phyloP scores from a whole-genome alignment of 495 filamentous ascomycete genomes.

The Evernia prunastri region DNA sequence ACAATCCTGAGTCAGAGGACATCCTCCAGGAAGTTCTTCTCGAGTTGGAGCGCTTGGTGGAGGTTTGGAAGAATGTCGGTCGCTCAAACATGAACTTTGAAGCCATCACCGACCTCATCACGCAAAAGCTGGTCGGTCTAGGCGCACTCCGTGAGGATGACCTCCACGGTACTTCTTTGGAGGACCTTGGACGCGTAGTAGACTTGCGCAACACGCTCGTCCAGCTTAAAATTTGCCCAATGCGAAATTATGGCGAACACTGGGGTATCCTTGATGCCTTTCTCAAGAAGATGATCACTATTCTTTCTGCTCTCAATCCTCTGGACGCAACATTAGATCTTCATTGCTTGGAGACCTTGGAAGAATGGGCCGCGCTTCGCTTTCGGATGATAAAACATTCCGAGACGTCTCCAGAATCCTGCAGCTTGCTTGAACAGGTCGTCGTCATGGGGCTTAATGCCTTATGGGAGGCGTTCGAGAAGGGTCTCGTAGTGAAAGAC shows the following conservation, averaged over 20 bases:
- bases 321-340: neutral
- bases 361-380: neutral
- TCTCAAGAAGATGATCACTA: neutral
- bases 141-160: neutral
- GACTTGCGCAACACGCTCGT: neutral
- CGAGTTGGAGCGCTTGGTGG: neutral
- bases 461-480: neutral
- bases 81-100: neutral
- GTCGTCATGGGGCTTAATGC: neutral
- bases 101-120: neutral
- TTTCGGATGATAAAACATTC: neutral
- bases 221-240: neutral
- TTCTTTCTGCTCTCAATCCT: neutral
- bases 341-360: neutral
- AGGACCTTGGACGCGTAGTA: neutral
- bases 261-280: neutral
- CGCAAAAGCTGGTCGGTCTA: neutral
- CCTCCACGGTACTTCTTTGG: neutral
- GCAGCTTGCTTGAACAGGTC: neutral
- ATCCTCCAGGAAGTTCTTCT: neutral
- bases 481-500: neutral
- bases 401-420: neutral
- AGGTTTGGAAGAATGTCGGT: neutral
- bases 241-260: neutral
- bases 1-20: neutral